Evolutionary conservation across 805 yeast species (phyloP).

Genomic region (Yarrowia bubula): DNA sequence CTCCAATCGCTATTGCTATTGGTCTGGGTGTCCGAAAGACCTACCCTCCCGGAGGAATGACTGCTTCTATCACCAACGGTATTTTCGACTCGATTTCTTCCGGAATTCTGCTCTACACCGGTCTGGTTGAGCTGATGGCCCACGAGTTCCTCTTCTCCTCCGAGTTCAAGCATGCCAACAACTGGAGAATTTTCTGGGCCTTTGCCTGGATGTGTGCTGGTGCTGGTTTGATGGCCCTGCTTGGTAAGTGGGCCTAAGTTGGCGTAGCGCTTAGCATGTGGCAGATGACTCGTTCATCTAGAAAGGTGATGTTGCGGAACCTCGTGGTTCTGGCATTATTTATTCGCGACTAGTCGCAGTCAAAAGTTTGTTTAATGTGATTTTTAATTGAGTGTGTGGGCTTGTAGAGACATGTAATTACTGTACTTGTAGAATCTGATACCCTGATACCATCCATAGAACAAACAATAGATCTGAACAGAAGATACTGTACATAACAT

Average conservation of each 20-base stretch:
- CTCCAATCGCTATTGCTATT: conserved; percentile 71
- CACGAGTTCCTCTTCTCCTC: conserved; percentile 60
- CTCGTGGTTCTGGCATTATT: neutral
- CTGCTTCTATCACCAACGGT: conserved; percentile 58
- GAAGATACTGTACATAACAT: no score
- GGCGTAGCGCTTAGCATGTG: neutral
- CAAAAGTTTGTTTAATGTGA: neutral
- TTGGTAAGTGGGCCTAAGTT: conserved; percentile 70
- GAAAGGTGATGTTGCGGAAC: neutral
- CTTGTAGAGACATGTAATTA: no score
- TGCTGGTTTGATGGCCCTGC: conserved; percentile 67
- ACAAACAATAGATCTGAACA: no score
- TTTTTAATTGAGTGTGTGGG: no score
- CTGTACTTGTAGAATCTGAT: no score
- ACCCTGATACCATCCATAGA: no score
- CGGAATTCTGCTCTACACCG: conserved; percentile 69
- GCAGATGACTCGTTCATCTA: neutral
- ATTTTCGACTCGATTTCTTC: conserved; percentile 68
- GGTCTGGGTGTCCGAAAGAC: conserved; percentile 67
- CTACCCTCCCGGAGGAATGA: conserved; percentile 54
- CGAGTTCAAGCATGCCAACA: conserved; percentile 43
- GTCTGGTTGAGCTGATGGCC: conserved; percentile 72
- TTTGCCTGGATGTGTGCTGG: conserved; percentile 50
- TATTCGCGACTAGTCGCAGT: neutral
- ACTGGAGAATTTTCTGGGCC: conserved; percentile 46